These are phyloP conservation scores for Meira miltonrushii DNA, from an alignment of 1,284 basidiomycete genomes.

Conservation along the genomic window DNA sequence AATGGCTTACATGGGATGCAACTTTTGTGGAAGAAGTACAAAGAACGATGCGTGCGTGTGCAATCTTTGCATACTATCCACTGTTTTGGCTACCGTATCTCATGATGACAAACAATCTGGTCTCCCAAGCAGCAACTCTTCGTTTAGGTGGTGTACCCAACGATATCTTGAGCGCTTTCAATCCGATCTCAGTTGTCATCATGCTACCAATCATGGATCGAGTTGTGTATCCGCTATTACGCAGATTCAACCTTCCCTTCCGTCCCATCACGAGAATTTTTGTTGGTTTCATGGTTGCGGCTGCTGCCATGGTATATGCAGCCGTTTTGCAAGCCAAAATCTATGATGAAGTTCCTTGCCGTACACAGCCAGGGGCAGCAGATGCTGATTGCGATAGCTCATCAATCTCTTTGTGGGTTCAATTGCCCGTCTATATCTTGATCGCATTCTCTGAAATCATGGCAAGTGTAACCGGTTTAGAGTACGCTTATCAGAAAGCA, in stretches of 20 bases:
- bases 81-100: constrained; percentile 56
- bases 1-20: constrained; percentile 57
- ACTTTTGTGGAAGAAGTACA: constrained; percentile 71
- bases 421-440: constrained; percentile 55
- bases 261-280: constrained; percentile 61
- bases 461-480: constrained; percentile 70
- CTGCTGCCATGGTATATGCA: constrained; percentile 61
- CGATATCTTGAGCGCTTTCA: constrained; percentile 72
- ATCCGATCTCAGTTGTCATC: constrained; percentile 61
- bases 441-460: constrained; percentile 63
- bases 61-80: constrained; percentile 69
- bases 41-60: constrained; percentile 76
- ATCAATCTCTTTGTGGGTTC: constrained; percentile 51
- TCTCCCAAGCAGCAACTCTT: constrained; percentile 56
- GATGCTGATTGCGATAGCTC: constrained; percentile 9
- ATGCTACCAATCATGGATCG: constrained; percentile 55
- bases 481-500: constrained; percentile 71
- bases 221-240: constrained; percentile 67
- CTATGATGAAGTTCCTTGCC: constrained; percentile 59
- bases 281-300: constrained; percentile 61
- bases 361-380: constrained; percentile 32
- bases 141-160: constrained; percentile 67
- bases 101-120: constrained; percentile 65
- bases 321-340: constrained; percentile 61
- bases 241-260: constrained; percentile 65